phyloP scores from a whole-genome alignment of 2,329 filamentous ascomycete genomes.

The Paramyrothecium sp. region DNA sequence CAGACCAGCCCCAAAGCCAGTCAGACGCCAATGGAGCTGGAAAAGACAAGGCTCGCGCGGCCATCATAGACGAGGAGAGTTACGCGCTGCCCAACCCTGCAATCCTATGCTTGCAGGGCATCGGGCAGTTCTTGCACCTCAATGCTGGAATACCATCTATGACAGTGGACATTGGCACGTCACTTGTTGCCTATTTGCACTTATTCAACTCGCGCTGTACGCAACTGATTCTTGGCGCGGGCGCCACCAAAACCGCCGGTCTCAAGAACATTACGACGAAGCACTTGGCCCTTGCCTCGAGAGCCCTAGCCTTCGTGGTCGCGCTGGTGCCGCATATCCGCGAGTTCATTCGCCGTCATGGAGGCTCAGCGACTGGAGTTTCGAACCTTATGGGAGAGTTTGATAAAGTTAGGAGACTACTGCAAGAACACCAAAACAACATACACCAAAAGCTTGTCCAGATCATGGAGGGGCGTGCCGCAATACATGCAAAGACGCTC shows the following conservation, averaged over 20 bases:
- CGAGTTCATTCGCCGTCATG: conserved; percentile 84
- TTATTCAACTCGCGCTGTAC: conserved; percentile 94
- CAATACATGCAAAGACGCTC: conserved; percentile 72
- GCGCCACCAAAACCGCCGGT: conserved; percentile 83
- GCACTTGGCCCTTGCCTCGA: conserved; percentile 87
- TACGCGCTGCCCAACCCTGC: conserved; percentile 87
- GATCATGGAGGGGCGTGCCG: conserved; percentile 80
- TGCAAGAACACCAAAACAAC: conserved; percentile 85
- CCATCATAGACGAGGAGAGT: conserved; percentile 78
- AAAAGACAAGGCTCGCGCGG: conserved; percentile 68
- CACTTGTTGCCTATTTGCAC: conserved; percentile 81
- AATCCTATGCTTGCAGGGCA: conserved; percentile 74
- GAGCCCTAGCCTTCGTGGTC: conserved; percentile 84
- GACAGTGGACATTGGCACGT: conserved; percentile 76
- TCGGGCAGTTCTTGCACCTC: conserved; percentile 80
- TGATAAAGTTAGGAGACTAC: conserved; percentile 78
- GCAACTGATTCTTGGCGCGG: conserved; percentile 94
- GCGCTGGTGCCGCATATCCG: conserved; percentile 85
- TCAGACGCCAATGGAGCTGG: conserved; percentile 45
- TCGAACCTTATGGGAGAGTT: conserved; percentile 74
- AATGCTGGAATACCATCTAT: conserved; percentile 85
- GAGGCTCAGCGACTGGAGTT: conserved; percentile 48
- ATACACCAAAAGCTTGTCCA: conserved; percentile 93
- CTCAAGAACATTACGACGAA: conserved; percentile 96
- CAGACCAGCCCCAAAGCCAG: conserved; percentile 27